Base-by-base conservation (phyloP, 2,329 filamentous ascomycete species). In the Phaeosphaeriaceae sp. region DNA sequence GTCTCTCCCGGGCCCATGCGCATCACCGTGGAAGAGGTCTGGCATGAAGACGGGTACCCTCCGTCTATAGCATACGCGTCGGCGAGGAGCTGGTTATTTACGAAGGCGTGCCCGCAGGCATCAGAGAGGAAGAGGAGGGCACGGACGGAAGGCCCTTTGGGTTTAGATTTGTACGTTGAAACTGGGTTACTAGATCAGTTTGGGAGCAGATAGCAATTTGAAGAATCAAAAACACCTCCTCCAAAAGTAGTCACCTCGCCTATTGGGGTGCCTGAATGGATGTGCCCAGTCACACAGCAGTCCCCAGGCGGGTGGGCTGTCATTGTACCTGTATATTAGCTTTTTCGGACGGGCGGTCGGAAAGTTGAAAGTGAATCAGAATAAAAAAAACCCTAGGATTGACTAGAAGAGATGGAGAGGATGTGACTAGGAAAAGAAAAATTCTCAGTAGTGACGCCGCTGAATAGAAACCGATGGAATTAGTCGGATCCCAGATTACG, bases 31-130 rank as follows among this genome's bases (percentile, higher is more conserved):
- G 79, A 91, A 89, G 43, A 88, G 73, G 70, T 92, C 89, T 21
- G 88, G 83, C 52, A 92, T 80, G 34, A 90, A 75, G 47, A 82
- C 81, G 48, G 77, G 76, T 90, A 91, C 60, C 87, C 89, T 68
- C 88, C 87, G 57, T n/a, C n/a, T n/a, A 83, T 83, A 48, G 89
- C 89, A 70, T 82, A 88, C 64, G 89, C 83, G 76, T 92, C 89
- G 51, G 88, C 88, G 62, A 91, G 82, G 54, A 81, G 76, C 59
- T 78, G 73, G n/a, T 70, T 66, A 60, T 80, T 81, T 70, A 73
- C 72, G 68, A 80, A 83, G 30, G 74, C 68, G 58, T 84, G 77
- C 56, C 84, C 84, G 52, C 85, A 80, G 54, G 85, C 77, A 60
- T 87, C 85, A 51, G 66, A 67, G 54, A 70, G 54, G 63, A 85